Conservation (phyloP, 2,329 filamentous ascomycete genomes). For the Penicillium paneum region DNA sequence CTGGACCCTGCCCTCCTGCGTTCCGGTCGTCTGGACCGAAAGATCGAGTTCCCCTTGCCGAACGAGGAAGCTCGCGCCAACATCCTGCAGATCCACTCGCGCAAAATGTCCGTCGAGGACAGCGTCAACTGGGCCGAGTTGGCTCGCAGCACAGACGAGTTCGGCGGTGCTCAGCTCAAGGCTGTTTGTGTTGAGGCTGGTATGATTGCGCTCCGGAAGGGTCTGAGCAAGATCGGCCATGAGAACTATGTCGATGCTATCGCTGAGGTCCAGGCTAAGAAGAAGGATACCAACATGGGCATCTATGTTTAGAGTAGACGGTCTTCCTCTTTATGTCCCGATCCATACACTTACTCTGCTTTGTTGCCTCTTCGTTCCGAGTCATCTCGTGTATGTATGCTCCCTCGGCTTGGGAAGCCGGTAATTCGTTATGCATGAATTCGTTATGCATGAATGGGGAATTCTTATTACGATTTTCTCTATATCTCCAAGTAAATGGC, state of each 20-base stretch:
- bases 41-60: constrained; percentile 96
- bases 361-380: constrained; percentile 6
- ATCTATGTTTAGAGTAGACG: constrained; percentile 41
- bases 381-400: constrained; percentile 22
- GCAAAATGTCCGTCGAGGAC: constrained; percentile 96
- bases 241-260: constrained; percentile 99
- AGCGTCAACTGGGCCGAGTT: constrained; percentile 94
- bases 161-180: constrained; percentile 96
- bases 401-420: constrained; percentile 12
- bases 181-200: constrained; percentile 97
- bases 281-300: constrained; percentile 69
- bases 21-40: constrained; percentile 88
- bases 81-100: constrained; percentile 93
- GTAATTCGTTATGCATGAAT: constrained; percentile 22
- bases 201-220: constrained; percentile 94
- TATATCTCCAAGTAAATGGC: background rate
- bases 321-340: constrained; percentile 11
- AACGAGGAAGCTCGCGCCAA: constrained; percentile 97
- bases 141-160: constrained; percentile 95
- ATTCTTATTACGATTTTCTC: background rate
- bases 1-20: constrained; percentile 87
- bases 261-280: constrained; percentile 81
- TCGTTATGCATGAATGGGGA: constrained; percentile 16
- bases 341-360: background rate
- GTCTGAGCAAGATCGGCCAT: constrained; percentile 94